Base-by-base conservation (phyloP, 345 rosid genomes). In the Salix exigua region DNA sequence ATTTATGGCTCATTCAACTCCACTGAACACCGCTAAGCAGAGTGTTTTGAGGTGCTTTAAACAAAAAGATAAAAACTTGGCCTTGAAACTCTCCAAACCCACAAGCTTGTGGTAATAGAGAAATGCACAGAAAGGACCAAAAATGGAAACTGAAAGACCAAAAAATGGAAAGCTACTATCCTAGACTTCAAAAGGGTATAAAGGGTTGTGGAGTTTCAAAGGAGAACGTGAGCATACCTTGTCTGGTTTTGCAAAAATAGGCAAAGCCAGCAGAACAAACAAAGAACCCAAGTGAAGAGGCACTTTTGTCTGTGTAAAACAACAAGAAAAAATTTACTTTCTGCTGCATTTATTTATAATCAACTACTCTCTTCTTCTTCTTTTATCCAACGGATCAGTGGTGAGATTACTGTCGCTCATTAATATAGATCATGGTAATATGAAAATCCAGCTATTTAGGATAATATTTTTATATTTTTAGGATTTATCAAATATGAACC, bases 241-340 rank as follows among this genome's bases (percentile, higher is more conserved):
- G 80, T 69, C 77, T 79, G 75, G 75, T 73, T 81, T 6, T 72
- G 77, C 79, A 79, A 80, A 78, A 77, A 63, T n/a, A 77, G 75
- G 60, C 70, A 79, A 86, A 85, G 79, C 79, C 78, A 82, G 72
- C 73, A 83, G 79, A 85, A 76, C 75, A 77, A 71, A 72, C 84
- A 86, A 83, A 10, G 0, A 17, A 65, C 72, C 76, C 62, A 79
- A 82, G 84, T 68, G 63, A 87, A 55, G 73, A 79, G 75, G 85
- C 82, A 78, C 74, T 77, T 83, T 79, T 86, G 83, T 85, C 87
- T 60, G 12, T 35, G 40, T 14, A 6, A 30, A 44, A 61, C 37
- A 78, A 71, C 80, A 80, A 48, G 69, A 72, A 53, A 81, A 74
- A 77, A 77, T 38, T 46, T 33, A 10, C 60, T 28, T 70, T 55